phyloP scores from a whole-genome alignment of 2,329 filamentous ascomycete genomes.

The Fusarium nematophilum region DNA sequence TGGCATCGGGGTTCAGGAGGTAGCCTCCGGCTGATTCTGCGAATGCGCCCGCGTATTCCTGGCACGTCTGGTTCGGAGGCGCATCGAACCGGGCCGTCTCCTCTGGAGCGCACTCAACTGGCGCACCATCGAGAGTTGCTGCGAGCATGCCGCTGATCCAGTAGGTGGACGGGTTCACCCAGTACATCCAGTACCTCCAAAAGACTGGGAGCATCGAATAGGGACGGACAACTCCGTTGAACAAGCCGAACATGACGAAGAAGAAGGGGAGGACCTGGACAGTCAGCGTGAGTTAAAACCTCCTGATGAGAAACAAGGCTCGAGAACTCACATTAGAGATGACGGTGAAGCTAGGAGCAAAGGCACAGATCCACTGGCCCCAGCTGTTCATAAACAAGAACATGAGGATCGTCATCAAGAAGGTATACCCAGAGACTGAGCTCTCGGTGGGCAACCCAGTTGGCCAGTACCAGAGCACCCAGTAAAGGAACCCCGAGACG shows the following conservation, averaged over 20 bases:
- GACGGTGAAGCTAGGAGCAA: constrained; percentile 81
- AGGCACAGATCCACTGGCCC: constrained; percentile 89
- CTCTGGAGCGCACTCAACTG: constrained; percentile 55
- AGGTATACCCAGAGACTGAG: constrained; percentile 77
- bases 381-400: constrained; percentile 79
- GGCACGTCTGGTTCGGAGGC: constrained; percentile 73
- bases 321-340: constrained; percentile 72
- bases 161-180: constrained; percentile 36
- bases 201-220: constrained; percentile 74
- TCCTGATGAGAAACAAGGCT: background rate
- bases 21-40: constrained; percentile 63
- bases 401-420: constrained; percentile 82
- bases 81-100: constrained; percentile 62
- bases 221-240: constrained; percentile 81
- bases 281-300: constrained; percentile 41
- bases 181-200: constrained; percentile 57
- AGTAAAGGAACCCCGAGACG: constrained; percentile 74
- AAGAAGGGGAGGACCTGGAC: constrained; percentile 76
- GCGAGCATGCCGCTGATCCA: constrained; percentile 38
- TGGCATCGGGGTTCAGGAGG: constrained; percentile 70
- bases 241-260: constrained; percentile 80
- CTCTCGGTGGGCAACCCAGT: constrained; percentile 75
- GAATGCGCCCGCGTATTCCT: constrained; percentile 71
- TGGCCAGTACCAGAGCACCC: constrained; percentile 80
- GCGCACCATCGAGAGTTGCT: constrained; percentile 29